Evolutionary conservation across 2,329 filamentous ascomycete genomes (phyloP).

Genomic region (Cladosporium sp.): DNA sequence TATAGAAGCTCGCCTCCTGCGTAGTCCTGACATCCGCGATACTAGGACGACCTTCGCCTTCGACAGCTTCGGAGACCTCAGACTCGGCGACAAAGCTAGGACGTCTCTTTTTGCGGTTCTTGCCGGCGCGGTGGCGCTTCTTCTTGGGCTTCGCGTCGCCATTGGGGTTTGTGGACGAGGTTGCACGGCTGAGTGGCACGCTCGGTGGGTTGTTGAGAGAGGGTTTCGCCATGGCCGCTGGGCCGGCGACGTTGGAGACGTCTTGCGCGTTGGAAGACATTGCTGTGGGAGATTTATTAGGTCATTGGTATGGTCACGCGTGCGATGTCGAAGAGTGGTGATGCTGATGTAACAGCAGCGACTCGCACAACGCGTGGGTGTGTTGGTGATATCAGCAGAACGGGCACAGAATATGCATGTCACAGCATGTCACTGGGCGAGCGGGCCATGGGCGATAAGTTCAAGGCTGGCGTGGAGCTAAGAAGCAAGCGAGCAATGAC

Average conservation of each 20-base stretch:
- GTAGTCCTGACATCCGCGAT: conserved; percentile 35
- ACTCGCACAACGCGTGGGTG: neutral
- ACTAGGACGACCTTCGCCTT: conserved; percentile 50
- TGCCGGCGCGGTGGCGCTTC: conserved; percentile 73
- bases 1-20: conserved; percentile 54
- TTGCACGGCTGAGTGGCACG: conserved; percentile 12
- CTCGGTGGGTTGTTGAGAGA: conserved; percentile 3
- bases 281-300: neutral
- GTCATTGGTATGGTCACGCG: neutral
- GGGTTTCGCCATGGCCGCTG: conserved; percentile 17
- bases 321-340: neutral
- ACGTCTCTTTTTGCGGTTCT: conserved; percentile 70
- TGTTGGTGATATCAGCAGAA: neutral
- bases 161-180: conserved; percentile 15
- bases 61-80: conserved; percentile 55
- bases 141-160: conserved; percentile 44
- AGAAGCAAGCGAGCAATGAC: conserved; percentile 1
- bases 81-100: conserved; percentile 75
- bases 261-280: conserved; percentile 15
- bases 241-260: conserved; percentile 17
- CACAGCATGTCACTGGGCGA: conserved; percentile 1
- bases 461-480: conserved; percentile 1
- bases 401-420: neutral
- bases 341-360: neutral
- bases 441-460: neutral